Evolutionary conservation across 306 rosid genomes (phyloP), one percentile per base, ranked within the genome.

Genomic region (Cucumis melo): DNA sequence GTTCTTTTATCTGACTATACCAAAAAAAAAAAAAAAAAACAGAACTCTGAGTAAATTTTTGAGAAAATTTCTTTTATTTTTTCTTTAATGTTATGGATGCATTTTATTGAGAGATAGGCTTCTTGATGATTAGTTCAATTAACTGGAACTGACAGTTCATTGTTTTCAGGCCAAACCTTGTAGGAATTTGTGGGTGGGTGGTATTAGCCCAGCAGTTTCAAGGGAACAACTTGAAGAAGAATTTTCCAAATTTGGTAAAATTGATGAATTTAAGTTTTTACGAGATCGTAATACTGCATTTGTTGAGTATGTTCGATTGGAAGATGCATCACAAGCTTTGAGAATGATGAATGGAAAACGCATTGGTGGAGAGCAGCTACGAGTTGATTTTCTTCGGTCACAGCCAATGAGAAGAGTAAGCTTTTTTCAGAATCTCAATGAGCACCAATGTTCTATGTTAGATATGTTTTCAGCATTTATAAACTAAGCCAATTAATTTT

Each of bases 181-280:
- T 78, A 89, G 87, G 83, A 88, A 86, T 64, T 90, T 95, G 57
- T 95, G 99, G 99, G 93, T 95, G 42, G 99, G 98, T 85, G 99
- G 98, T 72, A 91, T 95, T 77, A 89, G 96, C 87, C 86, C 87
- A 54, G 78, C 90, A 80, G 87, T 95, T 75, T 83, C 92, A 53
- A 95, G 81, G 87, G 99, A 92, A 79, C 92, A 87, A 64, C 78
- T 95, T 66, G 97, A 92, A 83, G 88, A 88, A 78, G 96, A 92
- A 15, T 95, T 95, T 82, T 73, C 80, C 41, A 90, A 89, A 85
- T 92, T 90, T 81, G 97, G 99, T 76, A 91, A 87, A 87, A 59
- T 90, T 75, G 97, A 92, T 88, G 96, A 90, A 68, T 92, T 89
- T 79, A 92, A 88, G 84, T 91, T 95, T 82, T 80, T 87, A 65